Percentiles rank a stretch among this genome's conserved stretches.
Evolutionary conservation across 2,329 filamentous ascomycete genomes (phyloP).

Genomic region (Aspergillus eucalypticola): DNA sequence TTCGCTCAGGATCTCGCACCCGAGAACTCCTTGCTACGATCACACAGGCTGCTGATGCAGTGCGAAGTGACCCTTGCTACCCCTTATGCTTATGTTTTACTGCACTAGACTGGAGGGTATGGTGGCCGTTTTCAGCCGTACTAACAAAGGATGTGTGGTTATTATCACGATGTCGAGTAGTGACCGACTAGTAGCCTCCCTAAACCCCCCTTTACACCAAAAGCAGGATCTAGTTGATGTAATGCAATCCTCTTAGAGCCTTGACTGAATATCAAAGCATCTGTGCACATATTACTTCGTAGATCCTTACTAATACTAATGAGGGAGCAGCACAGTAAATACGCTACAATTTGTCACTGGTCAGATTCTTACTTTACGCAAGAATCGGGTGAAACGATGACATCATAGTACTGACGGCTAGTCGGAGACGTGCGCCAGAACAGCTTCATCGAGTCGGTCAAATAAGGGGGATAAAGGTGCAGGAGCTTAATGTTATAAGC

Average conservation of each 20-base stretch:
- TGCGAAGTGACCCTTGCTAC: neutral
- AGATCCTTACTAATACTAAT: neutral
- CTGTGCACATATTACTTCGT: neutral
- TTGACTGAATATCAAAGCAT: neutral
- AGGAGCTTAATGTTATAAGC: neutral
- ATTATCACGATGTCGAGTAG: neutral
- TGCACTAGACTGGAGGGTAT: neutral
- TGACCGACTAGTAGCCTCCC: neutral
- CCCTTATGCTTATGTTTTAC: neutral
- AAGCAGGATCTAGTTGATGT: neutral
- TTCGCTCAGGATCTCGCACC: conserved; percentile 26
- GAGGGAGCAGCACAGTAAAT: neutral
- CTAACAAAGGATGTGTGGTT: neutral
- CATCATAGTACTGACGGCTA: conserved; percentile 21
- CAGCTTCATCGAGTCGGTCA: conserved; percentile 11
- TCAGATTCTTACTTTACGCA: neutral
- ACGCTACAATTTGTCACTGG: neutral
- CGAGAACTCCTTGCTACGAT: conserved; percentile 28
- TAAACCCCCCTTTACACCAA: neutral
- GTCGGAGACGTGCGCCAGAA: neutral
- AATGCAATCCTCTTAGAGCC: neutral
- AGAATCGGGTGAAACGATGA: conserved; percentile 16
- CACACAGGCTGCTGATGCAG: conserved; percentile 16
- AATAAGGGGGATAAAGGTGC: neutral
- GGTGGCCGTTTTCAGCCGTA: neutral